Evolutionary conservation across 441 rosid species (phyloP), one percentile per base, ranked within the genome.

Genomic region (Erodium texanum): DNA sequence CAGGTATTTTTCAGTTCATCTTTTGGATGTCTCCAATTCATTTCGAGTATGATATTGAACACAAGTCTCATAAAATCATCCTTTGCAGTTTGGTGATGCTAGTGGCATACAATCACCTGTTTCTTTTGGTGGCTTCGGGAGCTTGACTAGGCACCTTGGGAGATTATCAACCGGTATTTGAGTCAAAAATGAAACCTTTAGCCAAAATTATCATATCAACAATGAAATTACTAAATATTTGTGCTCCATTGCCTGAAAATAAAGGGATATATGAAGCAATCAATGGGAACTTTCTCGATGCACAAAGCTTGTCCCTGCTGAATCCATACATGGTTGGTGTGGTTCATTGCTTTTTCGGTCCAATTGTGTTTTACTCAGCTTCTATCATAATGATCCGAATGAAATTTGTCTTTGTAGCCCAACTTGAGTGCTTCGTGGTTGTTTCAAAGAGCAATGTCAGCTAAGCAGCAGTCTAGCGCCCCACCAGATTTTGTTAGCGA

Each of bases 111-210:
- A 93, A 50, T 93, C 99, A 63, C 99, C 99, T 68, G 99, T 93
- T 74, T 93, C 97, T 38, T 93, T 93, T 72, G 99, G 99, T n/a
- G 99, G 99, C 74, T 93, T 93, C 71, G 99, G 96, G 79, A 93
- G 99, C 87, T 85, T 93, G 81, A 89, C 99, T 11, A 87, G 99
- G 82, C 97, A 93, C 73, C 86, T 91, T 22, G 84, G 84, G 41
- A 91, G 99, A 81, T 77, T 93, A 69, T 86, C 99, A 74, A 80
- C 74, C 67, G 99, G 99, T 93, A 80, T 27, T 58, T 70, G 72
- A 73, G 67, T 61, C 29, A 27, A 27, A 27, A 27, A 27, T 27
- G 29, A 27, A 27, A 27, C 29, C 29, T 1, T 27, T 27, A 27
- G 3, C 29, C 29, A 27, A 27, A 27, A 38, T 38, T 9, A 38